A percentile compares a stretch with the other conserved stretches of the same genome.
Conservation (phyloP, 2,329 filamentous ascomycete genomes). For the Aureobasidium melanogenum region DNA sequence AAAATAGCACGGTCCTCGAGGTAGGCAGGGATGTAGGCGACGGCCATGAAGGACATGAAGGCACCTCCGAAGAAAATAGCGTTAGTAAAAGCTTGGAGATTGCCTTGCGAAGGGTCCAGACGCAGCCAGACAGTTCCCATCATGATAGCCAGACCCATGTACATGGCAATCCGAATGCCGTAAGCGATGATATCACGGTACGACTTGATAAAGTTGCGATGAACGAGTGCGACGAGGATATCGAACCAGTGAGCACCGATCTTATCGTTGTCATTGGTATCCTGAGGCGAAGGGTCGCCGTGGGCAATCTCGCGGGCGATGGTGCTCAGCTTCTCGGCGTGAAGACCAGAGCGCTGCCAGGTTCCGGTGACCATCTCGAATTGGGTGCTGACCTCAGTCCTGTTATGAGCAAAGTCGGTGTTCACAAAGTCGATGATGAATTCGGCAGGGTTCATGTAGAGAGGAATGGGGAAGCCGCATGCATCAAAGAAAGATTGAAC, state of each 20-base stretch:
- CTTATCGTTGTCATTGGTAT: conserved; percentile 6
- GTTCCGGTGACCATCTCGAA: conserved; percentile 45
- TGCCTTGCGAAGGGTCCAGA: conserved; percentile 56
- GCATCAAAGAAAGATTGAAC: conserved; percentile 56
- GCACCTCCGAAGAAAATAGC: conserved; percentile 54
- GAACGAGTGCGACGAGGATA: conserved; percentile 58
- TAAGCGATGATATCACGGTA: conserved; percentile 80
- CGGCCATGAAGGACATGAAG: conserved; percentile 46
- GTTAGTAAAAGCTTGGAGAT: conserved; percentile 75
- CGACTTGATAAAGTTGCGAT: conserved; percentile 73
- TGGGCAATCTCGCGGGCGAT: conserved; percentile 28
- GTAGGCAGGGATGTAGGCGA: conserved; percentile 77
- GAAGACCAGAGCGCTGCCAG: conserved; percentile 35
- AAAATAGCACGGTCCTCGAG: conserved; percentile 69
- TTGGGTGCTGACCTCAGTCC: conserved; percentile 37
- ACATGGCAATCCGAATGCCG: conserved; percentile 75
- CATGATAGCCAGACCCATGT: conserved; percentile 69
- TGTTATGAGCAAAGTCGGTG: conserved; percentile 57
- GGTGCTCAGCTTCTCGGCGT: conserved; percentile 21
- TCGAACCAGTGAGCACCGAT: conserved; percentile 35
- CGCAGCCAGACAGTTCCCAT: conserved; percentile 85
- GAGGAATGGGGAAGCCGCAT: conserved; percentile 54
- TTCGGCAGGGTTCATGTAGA: conserved; percentile 70
- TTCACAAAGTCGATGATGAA: conserved; percentile 72
- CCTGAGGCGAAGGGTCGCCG: neutral